A percentile compares a stretch with the other conserved stretches of the same genome.
These are phyloP conservation scores for Halophytophthora polymorphica DNA, from an alignment of 352 stramenopile species.

Conservation along the genomic window DNA sequence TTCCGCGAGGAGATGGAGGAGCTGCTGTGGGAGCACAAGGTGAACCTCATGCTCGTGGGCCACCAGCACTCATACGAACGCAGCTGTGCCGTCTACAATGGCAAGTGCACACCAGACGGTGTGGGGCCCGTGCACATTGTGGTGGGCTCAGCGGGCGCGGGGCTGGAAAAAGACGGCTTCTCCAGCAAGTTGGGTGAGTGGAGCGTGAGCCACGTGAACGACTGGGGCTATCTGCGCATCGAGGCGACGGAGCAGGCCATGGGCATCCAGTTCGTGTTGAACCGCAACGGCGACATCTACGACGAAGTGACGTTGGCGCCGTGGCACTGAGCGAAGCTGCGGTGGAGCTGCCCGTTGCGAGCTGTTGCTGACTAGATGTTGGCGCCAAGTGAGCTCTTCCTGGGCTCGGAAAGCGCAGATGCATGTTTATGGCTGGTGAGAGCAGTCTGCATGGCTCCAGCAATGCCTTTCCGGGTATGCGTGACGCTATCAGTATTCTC, in stretches of 20 bases:
- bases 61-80: conserved; percentile 93
- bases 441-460: not conserved
- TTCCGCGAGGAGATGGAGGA: conserved; percentile 90
- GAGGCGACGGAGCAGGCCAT: conserved; percentile 62
- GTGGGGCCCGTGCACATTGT: conserved; percentile 85
- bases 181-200: conserved; percentile 67
- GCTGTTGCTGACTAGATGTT: not conserved
- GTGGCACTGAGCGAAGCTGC: conserved; percentile 32
- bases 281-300: conserved; percentile 77
- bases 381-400: too few relatives aligned
- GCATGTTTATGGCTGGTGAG: conserved; percentile 2
- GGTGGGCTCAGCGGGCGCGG: conserved; percentile 79
- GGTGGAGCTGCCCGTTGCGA: not conserved
- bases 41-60: conserved; percentile 90
- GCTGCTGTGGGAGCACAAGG: conserved; percentile 82
- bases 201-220: conserved; percentile 77
- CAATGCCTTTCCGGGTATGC: conserved; percentile 3
- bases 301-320: conserved; percentile 64
- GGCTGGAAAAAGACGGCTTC: conserved; percentile 62
- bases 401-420: not conserved
- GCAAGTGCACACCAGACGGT: conserved; percentile 67
- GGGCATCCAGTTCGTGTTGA: conserved; percentile 75
- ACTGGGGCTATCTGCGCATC: conserved; percentile 74
- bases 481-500: not conserved
- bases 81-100: conserved; percentile 76